These are phyloP conservation scores for Zizania latifolia DNA, from an alignment of 176 grass and related monocot genomes.

Conservation along the genomic window DNA sequence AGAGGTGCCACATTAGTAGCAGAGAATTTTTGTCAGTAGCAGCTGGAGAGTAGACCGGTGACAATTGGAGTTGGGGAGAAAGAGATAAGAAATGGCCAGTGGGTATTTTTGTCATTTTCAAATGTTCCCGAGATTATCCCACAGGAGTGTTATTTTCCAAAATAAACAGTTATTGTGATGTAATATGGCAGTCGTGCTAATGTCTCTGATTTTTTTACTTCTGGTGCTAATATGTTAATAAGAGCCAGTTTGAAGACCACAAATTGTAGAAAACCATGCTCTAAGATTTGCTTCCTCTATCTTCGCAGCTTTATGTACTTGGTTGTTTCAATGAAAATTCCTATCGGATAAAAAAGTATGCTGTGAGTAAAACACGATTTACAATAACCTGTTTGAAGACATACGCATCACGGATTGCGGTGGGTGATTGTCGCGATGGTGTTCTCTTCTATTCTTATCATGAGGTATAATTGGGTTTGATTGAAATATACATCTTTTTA, in stretches of 20 bases:
- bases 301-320: slow-evolving; percentile 68
- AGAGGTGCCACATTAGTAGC: background rate
- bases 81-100: background rate
- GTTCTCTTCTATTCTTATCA: slow-evolving; percentile 93
- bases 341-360: slow-evolving; percentile 62
- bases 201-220: background rate
- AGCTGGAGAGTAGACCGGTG: background rate
- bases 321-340: slow-evolving; percentile 81
- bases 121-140: background rate
- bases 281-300: slow-evolving; percentile 16
- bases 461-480: slow-evolving; percentile 52
- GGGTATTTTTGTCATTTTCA: background rate
- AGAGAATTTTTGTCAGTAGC: background rate
- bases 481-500: slow-evolving; percentile 22
- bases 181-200: slow-evolving; percentile 3
- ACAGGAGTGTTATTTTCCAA: background rate
- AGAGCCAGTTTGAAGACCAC: background rate
- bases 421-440: slow-evolving; percentile 98
- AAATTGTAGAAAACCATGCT: slow-evolving; percentile 3
- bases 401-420: slow-evolving; percentile 70
- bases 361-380: slow-evolving; percentile 67
- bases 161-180: background rate
- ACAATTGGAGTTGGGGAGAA: background rate
- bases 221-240: slow-evolving; percentile 6
- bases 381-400: slow-evolving; percentile 86